A percentile compares a stretch with the other conserved stretches of the same genome.
These are phyloP conservation scores for Zygosaccharomyces pseudobailii DNA, from an alignment of 1,139 yeast species.

Conservation along the genomic window DNA sequence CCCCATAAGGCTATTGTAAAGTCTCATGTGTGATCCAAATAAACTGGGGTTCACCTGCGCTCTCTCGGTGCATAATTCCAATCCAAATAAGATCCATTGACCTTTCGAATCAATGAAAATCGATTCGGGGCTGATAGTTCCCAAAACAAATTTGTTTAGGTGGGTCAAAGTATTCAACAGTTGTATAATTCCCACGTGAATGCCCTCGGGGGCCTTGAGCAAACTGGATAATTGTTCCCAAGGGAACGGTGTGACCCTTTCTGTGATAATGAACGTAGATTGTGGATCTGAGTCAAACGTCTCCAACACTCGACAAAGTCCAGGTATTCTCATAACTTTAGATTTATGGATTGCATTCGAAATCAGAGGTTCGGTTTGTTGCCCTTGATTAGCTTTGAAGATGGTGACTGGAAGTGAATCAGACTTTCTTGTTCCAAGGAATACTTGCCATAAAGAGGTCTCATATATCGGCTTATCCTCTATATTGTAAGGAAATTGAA, in stretches of 20 bases:
- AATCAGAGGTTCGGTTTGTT: conserved; percentile 41
- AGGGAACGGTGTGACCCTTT: conserved; percentile 61
- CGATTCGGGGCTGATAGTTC: conserved; percentile 53
- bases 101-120: conserved; percentile 65
- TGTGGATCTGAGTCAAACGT: conserved; percentile 58
- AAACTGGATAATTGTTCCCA: conserved; percentile 21
- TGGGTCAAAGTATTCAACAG: conserved; percentile 54
- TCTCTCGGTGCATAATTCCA: conserved; percentile 61
- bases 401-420: conserved; percentile 30
- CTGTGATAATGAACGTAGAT: conserved; percentile 69
- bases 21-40: conserved; percentile 23
- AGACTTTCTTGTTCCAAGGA: conserved; percentile 38
- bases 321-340: conserved; percentile 72
- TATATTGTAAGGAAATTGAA: conserved; percentile 31
- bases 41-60: conserved; percentile 46
- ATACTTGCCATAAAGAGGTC: conserved; percentile 40
- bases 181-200: conserved; percentile 57
- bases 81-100: conserved; percentile 83
- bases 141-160: conserved; percentile 62
- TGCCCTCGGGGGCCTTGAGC: conserved; percentile 35
- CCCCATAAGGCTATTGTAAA: conserved; percentile 41
- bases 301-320: conserved; percentile 65
- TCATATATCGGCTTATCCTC: conserved; percentile 27
- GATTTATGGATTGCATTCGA: conserved; percentile 60
- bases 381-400: conserved; percentile 21